Base-by-base conservation (phyloP, 192 early-diverging fungal species). In the Pilaira anomala region DNA sequence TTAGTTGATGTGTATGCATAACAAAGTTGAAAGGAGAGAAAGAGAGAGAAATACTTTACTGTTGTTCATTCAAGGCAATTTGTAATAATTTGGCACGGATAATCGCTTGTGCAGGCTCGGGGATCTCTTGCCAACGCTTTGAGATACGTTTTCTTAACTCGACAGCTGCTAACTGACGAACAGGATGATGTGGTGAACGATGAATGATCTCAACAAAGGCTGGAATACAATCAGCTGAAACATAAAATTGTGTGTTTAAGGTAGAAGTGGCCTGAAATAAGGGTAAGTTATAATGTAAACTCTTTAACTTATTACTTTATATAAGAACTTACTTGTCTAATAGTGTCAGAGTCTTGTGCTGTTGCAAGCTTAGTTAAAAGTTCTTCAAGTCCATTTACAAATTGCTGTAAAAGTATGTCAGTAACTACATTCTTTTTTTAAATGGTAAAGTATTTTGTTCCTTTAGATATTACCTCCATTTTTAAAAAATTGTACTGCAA, bases 111-210 rank as follows among this genome's bases (percentile, higher is more conserved):
- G 76, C 74, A 8, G 65, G 68, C 22, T 67, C 75, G 30, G 86
- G 84, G 11, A 93, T 52, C n/a, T 84, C 75, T 16, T 76, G 67
- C 92, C 92, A 96, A 78, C 78, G 87, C 74, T 82, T 88, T n/a
- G 79, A 60, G 24, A 91, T 71, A 56, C 88, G 86, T 66, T 96
- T 96, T 62, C 91, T 87, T 60, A 91, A 81, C 76, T 96, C 94
- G 21, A 96, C 93, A 2, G 92, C 86, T 28, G 91, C 88, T 30
- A 96, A 76, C 76, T 94, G 92, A 49, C 92, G 88, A 46, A 94
- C 76, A 73, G 86, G 79, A 63, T 77, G 73, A 58, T 89, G 78
- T 58, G 80, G 56, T 49, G 82, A 84, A 40, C 77, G 80, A 56
- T 77, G 74, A 55, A 89, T 78, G 42, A 95, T 87, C 45, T 91